phyloP scores from a whole-genome alignment of 1,284 basidiomycete species.

The Somion occarium region DNA sequence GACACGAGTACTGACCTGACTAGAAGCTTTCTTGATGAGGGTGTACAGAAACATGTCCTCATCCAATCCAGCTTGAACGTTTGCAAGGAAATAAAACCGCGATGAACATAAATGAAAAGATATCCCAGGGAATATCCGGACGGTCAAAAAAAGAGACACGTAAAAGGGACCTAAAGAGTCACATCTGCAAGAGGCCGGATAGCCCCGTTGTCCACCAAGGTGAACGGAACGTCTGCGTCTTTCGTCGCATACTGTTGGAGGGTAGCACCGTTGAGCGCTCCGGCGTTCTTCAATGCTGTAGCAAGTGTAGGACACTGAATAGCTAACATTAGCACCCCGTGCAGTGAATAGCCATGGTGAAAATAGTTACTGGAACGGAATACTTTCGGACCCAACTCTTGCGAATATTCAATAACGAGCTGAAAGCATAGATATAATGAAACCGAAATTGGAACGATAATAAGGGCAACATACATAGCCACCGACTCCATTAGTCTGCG shows the following conservation, averaged over 20 bases:
- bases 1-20: too few relatives aligned
- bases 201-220: conserved; percentile 3
- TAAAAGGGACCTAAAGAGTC: too few relatives aligned
- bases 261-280: conserved; percentile 9
- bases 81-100: too few relatives aligned
- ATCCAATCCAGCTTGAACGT: too few relatives aligned
- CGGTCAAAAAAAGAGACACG: too few relatives aligned
- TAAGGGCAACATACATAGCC: conserved; percentile 28
- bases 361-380: neutral
- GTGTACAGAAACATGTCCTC: too few relatives aligned
- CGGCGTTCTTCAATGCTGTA: conserved; percentile 11
- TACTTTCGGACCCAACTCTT: neutral
- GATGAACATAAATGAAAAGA: too few relatives aligned
- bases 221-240: conserved; percentile 1
- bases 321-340: neutral
- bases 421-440: conserved; percentile 3
- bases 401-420: conserved; percentile 3
- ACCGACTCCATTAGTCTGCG: conserved; percentile 36
- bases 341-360: too few relatives aligned
- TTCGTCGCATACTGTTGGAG: conserved; percentile 3
- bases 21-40: too few relatives aligned
- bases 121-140: too few relatives aligned
- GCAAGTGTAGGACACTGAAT: conserved; percentile 3
- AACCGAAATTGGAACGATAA: neutral
- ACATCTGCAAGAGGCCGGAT: too few relatives aligned